Conservation (phyloP, 2,329 filamentous ascomycete genomes). For the Monilinia fructigena region DNA sequence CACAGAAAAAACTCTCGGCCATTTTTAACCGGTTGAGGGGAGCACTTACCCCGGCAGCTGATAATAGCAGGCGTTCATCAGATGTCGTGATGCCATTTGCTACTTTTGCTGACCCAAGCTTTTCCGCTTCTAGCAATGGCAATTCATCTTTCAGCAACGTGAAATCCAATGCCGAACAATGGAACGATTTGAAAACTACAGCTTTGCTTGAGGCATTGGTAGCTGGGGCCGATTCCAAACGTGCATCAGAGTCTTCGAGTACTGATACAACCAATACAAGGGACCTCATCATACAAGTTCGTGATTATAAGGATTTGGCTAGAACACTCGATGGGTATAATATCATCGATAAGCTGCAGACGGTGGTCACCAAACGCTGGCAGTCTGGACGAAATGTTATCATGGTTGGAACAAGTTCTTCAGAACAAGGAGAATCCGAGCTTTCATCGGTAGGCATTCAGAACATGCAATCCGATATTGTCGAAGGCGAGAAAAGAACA, state of each 20-base stretch:
- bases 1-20: constrained; percentile 15
- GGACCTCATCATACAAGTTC: constrained; percentile 65
- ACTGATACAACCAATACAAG: constrained; percentile 24
- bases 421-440: constrained; percentile 47
- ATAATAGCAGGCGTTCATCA: constrained; percentile 10
- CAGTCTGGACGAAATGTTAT: constrained; percentile 69
- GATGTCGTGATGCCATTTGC: constrained; percentile 20
- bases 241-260: constrained; percentile 37
- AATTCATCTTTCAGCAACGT: constrained; percentile 20
- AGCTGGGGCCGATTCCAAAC: constrained; percentile 45
- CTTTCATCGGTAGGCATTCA: constrained; percentile 44
- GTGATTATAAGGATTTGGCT: constrained; percentile 77
- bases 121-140: constrained; percentile 20
- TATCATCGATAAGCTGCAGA: constrained; percentile 68
- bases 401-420: constrained; percentile 74
- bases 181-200: constrained; percentile 62
- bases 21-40: constrained; percentile 16
- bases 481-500: constrained; percentile 50
- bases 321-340: constrained; percentile 65
- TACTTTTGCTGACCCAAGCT: constrained; percentile 15
- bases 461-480: constrained; percentile 46
- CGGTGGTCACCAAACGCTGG: constrained; percentile 70
- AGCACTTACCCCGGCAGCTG: background rate
- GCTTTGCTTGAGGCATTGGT: constrained; percentile 58
- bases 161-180: constrained; percentile 45